Evolutionary conservation across 257 asterid species (phyloP), one percentile per base, ranked within the genome.

Genomic region (Datura wrightii): DNA sequence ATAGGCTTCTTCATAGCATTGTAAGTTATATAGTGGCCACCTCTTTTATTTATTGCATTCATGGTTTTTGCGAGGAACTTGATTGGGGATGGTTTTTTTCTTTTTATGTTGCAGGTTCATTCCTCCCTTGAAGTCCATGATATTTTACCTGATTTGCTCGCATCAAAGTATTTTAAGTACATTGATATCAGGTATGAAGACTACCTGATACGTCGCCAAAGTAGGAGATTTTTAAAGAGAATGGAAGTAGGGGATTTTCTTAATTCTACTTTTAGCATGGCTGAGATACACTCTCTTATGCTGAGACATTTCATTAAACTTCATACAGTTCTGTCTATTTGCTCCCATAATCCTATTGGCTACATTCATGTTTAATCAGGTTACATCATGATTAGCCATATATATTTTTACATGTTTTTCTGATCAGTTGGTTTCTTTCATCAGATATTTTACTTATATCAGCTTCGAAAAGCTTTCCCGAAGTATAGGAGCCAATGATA

Each of bases 401-500:
- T 63, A 41, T 58, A 10, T 18, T 50, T 37, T 66, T 76, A 63
- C 24, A 19, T 13, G 6, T 74, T 52, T 66, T 62, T 6, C 56
- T 82, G 62, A 39, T 54, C 48, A 6, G 41, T 13, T 85, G 19
- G 72, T 24, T 42, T 86, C 74, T n/a, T 54, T 79, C 86, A 50
- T 24, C 92, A 96, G 98, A 82, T 94, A 92, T 86, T 94, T 93
- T 84, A 91, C 98, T 59, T 96, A 89, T 87, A 94, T 92, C 86
- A 91, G 92, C 89, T 85, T 94, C 88, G 94, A 92, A 85, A 96
- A 94, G 85, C 89, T 90, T 79, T 90, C 92, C 7, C 94, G 91
- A 84, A 90, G 88, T 18, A 86, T 93, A 91, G 97, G 90, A 67
- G 87, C 62, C 83, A 85, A 88, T 85, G 93, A 93, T 87, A 86